Conservation (phyloP, 805 yeast genomes). For the Jamesozyma piceae region DNA sequence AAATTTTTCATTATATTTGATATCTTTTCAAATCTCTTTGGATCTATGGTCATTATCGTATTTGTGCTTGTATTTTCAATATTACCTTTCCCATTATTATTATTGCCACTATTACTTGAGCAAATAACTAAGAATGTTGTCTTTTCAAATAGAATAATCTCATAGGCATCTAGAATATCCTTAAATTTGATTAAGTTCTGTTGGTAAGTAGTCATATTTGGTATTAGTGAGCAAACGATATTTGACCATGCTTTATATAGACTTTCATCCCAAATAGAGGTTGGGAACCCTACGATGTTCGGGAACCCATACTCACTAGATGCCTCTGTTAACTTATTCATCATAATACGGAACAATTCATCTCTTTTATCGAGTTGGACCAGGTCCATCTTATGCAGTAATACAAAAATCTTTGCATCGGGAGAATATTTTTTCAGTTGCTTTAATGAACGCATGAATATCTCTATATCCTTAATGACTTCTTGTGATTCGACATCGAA, state of each 20-base stretch:
- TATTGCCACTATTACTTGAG: slow-evolving; percentile 26
- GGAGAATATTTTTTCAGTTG: slow-evolving; percentile 81
- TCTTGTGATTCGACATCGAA: slow-evolving; percentile 93
- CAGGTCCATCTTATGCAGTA: slow-evolving; percentile 92
- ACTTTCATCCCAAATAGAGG: slow-evolving; percentile 96
- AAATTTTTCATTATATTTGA: slow-evolving; percentile 89
- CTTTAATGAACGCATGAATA: slow-evolving; percentile 73
- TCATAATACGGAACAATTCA: slow-evolving; percentile 75
- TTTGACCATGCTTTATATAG: slow-evolving; percentile 95
- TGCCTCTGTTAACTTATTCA: slow-evolving; percentile 67
- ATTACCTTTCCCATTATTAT: slow-evolving; percentile 6
- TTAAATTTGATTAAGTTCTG: slow-evolving; percentile 66
- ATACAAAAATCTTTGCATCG: slow-evolving; percentile 80
- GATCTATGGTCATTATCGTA: slow-evolving; percentile 44
- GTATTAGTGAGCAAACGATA: slow-evolving; percentile 89
- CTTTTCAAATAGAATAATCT: slow-evolving; percentile 83
- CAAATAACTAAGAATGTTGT: slow-evolving; percentile 71
- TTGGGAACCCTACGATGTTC: slow-evolving; percentile 74
- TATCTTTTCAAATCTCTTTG: slow-evolving; percentile 88
- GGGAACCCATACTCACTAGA: slow-evolving; percentile 60
- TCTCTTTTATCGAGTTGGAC: slow-evolving; percentile 80
- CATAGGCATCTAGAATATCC: slow-evolving; percentile 70
- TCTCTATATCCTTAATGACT: slow-evolving; percentile 86
- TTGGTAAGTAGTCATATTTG: slow-evolving; percentile 78
- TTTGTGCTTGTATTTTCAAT: slow-evolving; percentile 14